Conservation (phyloP, 805 yeast genomes). For the Hanseniaspora vineae region DNA sequence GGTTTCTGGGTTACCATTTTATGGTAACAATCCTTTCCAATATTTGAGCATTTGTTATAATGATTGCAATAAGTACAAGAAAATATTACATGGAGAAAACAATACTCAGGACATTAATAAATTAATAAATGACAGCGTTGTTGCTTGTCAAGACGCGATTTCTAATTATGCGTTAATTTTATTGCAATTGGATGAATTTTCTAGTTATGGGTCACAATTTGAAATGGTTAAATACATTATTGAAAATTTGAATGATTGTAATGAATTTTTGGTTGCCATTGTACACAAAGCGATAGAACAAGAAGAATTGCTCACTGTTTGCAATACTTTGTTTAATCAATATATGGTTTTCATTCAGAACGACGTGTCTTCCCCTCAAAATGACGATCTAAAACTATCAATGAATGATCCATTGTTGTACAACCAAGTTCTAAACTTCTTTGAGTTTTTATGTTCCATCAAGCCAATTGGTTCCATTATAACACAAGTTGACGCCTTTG, state of each 20-base stretch:
- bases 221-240: constrained; percentile 20
- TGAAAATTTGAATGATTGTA: constrained; percentile 16
- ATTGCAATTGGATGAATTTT: constrained; percentile 53
- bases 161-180: constrained; percentile 55
- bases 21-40: not conserved
- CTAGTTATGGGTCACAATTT: constrained; percentile 6
- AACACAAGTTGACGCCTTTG: constrained; percentile 41
- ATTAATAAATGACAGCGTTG: not conserved
- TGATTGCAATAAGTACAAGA: not conserved
- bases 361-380: no score
- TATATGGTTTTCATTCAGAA: constrained; percentile 19
- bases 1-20: constrained; percentile 7
- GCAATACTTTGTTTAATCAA: constrained; percentile 33
- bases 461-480: constrained; percentile 51
- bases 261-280: constrained; percentile 44
- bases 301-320: constrained; percentile 47
- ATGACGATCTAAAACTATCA: constrained; percentile 22
- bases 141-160: constrained; percentile 23
- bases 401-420: constrained; percentile 36
- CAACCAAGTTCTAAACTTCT: constrained; percentile 38
- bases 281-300: constrained; percentile 50
- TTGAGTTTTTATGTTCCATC: constrained; percentile 43
- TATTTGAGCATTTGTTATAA: constrained; percentile 16
- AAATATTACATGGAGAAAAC: not conserved
- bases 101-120: not conserved